Conservation (phyloP, 2,329 filamentous ascomycete species). For the Capronia americana region DNA sequence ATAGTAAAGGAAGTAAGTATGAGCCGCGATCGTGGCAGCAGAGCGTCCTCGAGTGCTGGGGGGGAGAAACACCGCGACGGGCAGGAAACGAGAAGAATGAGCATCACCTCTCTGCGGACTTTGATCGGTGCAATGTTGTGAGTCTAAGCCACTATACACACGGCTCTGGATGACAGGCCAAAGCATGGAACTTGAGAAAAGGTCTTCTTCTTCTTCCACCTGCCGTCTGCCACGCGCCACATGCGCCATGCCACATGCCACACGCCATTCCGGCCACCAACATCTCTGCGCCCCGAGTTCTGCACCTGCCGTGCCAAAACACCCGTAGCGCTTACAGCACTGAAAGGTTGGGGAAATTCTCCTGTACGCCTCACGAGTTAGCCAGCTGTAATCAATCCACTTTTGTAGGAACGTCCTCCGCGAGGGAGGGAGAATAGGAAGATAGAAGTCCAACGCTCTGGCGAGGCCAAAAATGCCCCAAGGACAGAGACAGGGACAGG, state of each 20-base stretch:
- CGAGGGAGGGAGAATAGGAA: slow-evolving; percentile 24
- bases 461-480: neutral
- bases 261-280: slow-evolving; percentile 1
- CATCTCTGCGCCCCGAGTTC: slow-evolving; percentile 2
- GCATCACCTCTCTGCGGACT: neutral
- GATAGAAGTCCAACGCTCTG: neutral
- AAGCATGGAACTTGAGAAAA: slow-evolving; percentile 14
- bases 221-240: neutral
- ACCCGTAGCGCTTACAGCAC: slow-evolving; percentile 71
- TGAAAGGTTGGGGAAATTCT: slow-evolving; percentile 98
- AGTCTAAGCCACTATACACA: slow-evolving; percentile 40
- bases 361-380: slow-evolving; percentile 59
- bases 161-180: slow-evolving; percentile 20
- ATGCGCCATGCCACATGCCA: neutral
- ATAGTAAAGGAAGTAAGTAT: neutral
- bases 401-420: neutral
- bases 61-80: neutral
- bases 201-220: slow-evolving; percentile 1
- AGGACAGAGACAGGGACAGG: neutral
- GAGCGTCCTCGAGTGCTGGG: neutral
- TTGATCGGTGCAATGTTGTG: slow-evolving; percentile 20
- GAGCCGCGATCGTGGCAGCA: no score
- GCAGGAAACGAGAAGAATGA: slow-evolving; percentile 1
- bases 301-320: neutral
- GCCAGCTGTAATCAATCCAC: neutral